phyloP scores from a whole-genome alignment of 306 rosid species.

The Aeschynomene evenia region DNA sequence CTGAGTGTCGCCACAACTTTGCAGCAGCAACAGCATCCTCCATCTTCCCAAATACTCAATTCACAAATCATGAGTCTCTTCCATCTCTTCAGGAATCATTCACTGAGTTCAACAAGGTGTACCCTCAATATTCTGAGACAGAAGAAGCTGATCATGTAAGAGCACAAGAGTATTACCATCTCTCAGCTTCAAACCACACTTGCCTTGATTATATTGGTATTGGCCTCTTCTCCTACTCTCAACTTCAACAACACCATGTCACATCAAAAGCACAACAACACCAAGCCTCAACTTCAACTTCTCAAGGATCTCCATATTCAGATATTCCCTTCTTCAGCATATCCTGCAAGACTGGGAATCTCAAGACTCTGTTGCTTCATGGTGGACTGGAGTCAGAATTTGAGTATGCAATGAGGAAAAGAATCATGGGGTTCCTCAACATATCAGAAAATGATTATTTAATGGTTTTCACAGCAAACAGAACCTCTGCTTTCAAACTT shows the following conservation, averaged over 20 bases:
- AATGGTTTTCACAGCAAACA: constrained; percentile 92
- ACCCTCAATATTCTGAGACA: constrained; percentile 64
- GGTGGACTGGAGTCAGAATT: constrained; percentile 66
- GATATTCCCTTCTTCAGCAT: constrained; percentile 70
- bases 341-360: constrained; percentile 63
- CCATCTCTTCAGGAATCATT: constrained; percentile 71
- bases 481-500: constrained; percentile 86
- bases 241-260: constrained; percentile 40
- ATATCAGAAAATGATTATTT: constrained; percentile 67
- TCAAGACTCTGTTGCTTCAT: constrained; percentile 68
- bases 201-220: constrained; percentile 92
- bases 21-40: constrained; percentile 56
- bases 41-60: constrained; percentile 66
- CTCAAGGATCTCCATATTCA: constrained; percentile 26
- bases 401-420: constrained; percentile 63
- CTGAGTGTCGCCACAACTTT: constrained; percentile 66
- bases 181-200: constrained; percentile 51
- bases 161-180: constrained; percentile 68
- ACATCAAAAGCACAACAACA: constrained; percentile 35
- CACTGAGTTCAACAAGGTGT: constrained; percentile 63
- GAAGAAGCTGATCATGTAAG: constrained; percentile 60
- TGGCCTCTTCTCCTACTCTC: constrained; percentile 84
- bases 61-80: constrained; percentile 86
- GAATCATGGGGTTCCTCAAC: constrained; percentile 72
- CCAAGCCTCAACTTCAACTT: constrained; percentile 34